These are phyloP conservation scores for Podospora sp. DNA, from an alignment of 495 filamentous ascomycete species.

Conservation along the genomic window DNA sequence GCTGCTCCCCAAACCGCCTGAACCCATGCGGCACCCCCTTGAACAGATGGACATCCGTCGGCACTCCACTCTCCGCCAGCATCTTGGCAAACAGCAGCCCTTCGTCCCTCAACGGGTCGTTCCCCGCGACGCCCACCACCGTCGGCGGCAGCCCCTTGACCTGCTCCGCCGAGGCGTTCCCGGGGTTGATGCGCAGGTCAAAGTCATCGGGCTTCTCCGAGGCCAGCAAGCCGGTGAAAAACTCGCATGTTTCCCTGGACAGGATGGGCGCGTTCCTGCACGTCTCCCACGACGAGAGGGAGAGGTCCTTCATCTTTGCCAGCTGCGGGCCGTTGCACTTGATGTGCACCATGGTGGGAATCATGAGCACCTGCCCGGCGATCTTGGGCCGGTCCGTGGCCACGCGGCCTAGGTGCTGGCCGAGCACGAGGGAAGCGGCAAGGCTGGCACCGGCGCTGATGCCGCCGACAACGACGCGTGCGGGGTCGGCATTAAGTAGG, in stretches of 20 bases:
- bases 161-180: conserved; percentile 42
- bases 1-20: conserved; percentile 38
- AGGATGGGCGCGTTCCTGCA: conserved; percentile 46
- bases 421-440: conserved; percentile 43
- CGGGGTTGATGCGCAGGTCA: conserved; percentile 43
- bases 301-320: conserved; percentile 36
- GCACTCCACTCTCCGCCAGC: conserved; percentile 48
- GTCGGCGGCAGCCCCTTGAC: conserved; percentile 45
- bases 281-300: conserved; percentile 41
- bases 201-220: conserved; percentile 23
- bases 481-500: conserved; percentile 35
- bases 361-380: conserved; percentile 48
- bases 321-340: conserved; percentile 41
- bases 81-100: conserved; percentile 48
- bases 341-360: conserved; percentile 39
- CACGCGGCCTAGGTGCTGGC: conserved; percentile 32
- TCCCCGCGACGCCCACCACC: conserved; percentile 28
- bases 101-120: conserved; percentile 49
- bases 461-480: conserved; percentile 49
- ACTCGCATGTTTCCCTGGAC: conserved; percentile 31
- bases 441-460: conserved; percentile 51
- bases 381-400: conserved; percentile 34
- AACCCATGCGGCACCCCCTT: conserved; percentile 53
- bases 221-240: conserved; percentile 42
- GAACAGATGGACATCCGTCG: conserved; percentile 48